Evolutionary conservation across 148 eudicot genomes (phyloP), one percentile per base, ranked within the genome.

Genomic region (Camellia granthamiana): DNA sequence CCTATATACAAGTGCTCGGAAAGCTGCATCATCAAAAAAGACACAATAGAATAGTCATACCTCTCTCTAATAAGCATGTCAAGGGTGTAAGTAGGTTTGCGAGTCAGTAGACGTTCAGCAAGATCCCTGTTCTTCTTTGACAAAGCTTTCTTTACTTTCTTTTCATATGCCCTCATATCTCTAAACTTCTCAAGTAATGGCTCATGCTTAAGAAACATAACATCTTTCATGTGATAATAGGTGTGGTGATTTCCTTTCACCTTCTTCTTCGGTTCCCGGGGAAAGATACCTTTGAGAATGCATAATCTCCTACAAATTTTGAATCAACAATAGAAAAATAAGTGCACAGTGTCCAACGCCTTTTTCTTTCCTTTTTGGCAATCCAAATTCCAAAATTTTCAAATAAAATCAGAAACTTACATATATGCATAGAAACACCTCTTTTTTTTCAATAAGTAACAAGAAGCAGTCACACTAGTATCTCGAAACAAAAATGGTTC

Each of bases 211-310:
- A 96, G 87, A 80, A 92, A 93, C 80, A 86, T 38, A 42, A 96
- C 83, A 79, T 96, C 99, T 86, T 96, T 96, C 64, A 81, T 86
- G 89, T 96, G 99, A 87, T 96, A 96, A 74, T 96, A 93, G 3
- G 97, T 92, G 85, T 92, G 99, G 83, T 96, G 98, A 81, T 90
- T 93, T 81, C 98, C 99, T 83, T 93, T 93, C 55, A 93, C 86
- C 91, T 96, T 96, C 92, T 91, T 96, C 95, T 93, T 96, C 7
- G 98, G 98, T 52, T 92, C 98, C 63, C 98, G 88, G 4, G 99
- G 99, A 65, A 88, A 92, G 41, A 96, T 78, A 51, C 99, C 99
- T 86, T 96, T 96, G 54, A 91, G 87, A 75, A 96, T 96, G 86
- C 98, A 93, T 84, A 96, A 69, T 84, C 87, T 89, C 95, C 99